These are phyloP conservation scores for Dothidotthia symphoricarpi DNA, from an alignment of 2,329 filamentous ascomycete genomes.

Conservation along the genomic window DNA sequence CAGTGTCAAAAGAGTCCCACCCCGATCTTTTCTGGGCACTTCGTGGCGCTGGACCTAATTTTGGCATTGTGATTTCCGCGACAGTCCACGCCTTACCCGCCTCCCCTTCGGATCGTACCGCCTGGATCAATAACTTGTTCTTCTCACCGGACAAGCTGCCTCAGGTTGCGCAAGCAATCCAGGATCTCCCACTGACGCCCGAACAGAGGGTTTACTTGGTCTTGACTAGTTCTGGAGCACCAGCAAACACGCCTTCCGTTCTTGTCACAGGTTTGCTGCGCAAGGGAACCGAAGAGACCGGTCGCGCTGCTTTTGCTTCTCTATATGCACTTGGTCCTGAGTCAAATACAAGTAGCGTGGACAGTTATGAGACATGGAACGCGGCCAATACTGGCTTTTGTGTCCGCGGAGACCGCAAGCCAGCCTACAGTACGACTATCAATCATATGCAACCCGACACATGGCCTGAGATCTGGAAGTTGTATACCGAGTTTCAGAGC, in stretches of 20 bases:
- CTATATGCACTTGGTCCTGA: slow-evolving; percentile 37
- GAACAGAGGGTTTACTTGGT: slow-evolving; percentile 41
- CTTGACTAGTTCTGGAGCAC: slow-evolving; percentile 27
- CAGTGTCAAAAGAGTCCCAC: slow-evolving; percentile 24
- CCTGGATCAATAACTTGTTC: slow-evolving; percentile 27
- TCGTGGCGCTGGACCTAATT: slow-evolving; percentile 39
- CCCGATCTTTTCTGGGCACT: slow-evolving; percentile 41
- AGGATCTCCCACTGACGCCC: slow-evolving; percentile 39
- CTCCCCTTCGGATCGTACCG: slow-evolving; percentile 19
- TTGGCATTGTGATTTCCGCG: slow-evolving; percentile 40
- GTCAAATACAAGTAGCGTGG: slow-evolving; percentile 20
- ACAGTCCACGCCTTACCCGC: slow-evolving; percentile 38
- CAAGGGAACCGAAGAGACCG: slow-evolving; percentile 32
- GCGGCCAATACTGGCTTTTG: slow-evolving; percentile 42
- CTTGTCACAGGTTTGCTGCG: slow-evolving; percentile 37
- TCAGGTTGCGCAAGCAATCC: slow-evolving; percentile 38
- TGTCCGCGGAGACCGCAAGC: slow-evolving; percentile 41
- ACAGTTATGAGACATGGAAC: slow-evolving; percentile 44
- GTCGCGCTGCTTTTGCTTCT: slow-evolving; percentile 37
- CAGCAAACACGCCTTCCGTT: slow-evolving; percentile 20
- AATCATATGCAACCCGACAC: slow-evolving; percentile 35
- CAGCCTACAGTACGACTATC: slow-evolving; percentile 39
- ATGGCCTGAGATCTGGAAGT: slow-evolving; percentile 45
- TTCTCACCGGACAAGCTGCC: slow-evolving; percentile 31
- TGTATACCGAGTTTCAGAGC: slow-evolving; percentile 40